Evolutionary conservation across 257 asterid species (phyloP), one percentile per base, ranked within the genome.

Genomic region (Mentha longifolia): DNA sequence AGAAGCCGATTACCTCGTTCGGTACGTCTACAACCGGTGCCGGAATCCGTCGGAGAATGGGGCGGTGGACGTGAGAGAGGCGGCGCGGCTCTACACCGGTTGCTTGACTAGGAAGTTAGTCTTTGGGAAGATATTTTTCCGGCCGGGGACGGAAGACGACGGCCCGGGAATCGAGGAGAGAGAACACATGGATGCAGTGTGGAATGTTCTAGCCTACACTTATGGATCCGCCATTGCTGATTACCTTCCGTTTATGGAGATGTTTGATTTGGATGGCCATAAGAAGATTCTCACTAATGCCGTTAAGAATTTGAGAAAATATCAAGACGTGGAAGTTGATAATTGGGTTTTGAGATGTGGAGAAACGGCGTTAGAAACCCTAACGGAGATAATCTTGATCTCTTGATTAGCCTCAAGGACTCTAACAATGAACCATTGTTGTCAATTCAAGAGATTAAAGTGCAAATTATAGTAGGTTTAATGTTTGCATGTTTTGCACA

Each of bases 101-200:
- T 67, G 76, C 55, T 45, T 72, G 71, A 65, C 30, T 0, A 75
- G 83, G 64, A 75, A 37, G 9, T 10, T 67, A 68, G 35, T 74
- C 14, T 70, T 81, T 2, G 63, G 51, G 4, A 81, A 74, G 69
- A 77, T 72, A 62, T 49, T 33, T 57, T 70, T 65, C 12, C 69
- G 76, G 70, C 6, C 37, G 1, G 82, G 85, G 2, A 60, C 2
- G 77, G 75, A 70, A 76, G 67, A 61, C 31, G 85, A 83, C 15
- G 83, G 80, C 30, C 82, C 84, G 0, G 84, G 87, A 13, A 0
- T 20, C 0, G 84, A 76, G 39, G 86, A 83, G 46, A 69, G 20
- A 20, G 83, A 80, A 57, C 79, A 77, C 1, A 51, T 83, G n/a
- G 72, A 47, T 9, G 81, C 66, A 0, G 0, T 80, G 1, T 75